A percentile compares a stretch with the other conserved stretches of the same genome.
Conservation (phyloP, 441 rosid genomes). For the Populus tomentosa region DNA sequence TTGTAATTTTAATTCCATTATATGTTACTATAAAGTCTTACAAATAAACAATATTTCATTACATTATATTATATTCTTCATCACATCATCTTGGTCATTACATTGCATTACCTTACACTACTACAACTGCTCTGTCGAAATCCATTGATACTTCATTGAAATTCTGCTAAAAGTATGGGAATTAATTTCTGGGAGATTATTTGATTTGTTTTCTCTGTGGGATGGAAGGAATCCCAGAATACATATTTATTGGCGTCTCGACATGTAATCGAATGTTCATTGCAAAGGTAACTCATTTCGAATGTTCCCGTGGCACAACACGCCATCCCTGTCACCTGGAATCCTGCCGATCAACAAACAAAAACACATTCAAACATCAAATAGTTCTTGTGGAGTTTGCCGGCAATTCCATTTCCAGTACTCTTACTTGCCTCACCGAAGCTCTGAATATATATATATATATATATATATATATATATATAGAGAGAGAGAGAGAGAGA, state of each 20-base stretch:
- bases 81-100: too few species aligned
- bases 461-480: too few species aligned
- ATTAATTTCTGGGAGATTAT: slow-evolving; percentile 33
- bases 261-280: slow-evolving; percentile 38
- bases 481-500: too few species aligned
- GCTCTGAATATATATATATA: too few species aligned
- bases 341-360: slow-evolving; percentile 34
- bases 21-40: too few species aligned
- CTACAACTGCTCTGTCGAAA: too few species aligned
- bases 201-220: slow-evolving; percentile 45
- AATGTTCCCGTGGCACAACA: slow-evolving; percentile 60
- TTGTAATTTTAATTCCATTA: too few species aligned
- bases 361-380: background rate
- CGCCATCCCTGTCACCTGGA: slow-evolving; percentile 38
- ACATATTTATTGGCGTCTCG: slow-evolving; percentile 49
- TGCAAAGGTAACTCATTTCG: slow-evolving; percentile 67
- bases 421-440: too few species aligned
- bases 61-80: too few species aligned
- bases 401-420: background rate
- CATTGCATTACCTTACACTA: too few species aligned
- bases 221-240: slow-evolving; percentile 78
- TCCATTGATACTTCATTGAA: slow-evolving; percentile 20
- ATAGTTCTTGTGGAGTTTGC: background rate
- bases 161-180: slow-evolving; percentile 32
- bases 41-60: too few species aligned